Percentiles rank a stretch among this genome's conserved stretches.
Evolutionary conservation across 2,329 filamentous ascomycete genomes (phyloP).

Genomic region (Fusarium globosum): DNA sequence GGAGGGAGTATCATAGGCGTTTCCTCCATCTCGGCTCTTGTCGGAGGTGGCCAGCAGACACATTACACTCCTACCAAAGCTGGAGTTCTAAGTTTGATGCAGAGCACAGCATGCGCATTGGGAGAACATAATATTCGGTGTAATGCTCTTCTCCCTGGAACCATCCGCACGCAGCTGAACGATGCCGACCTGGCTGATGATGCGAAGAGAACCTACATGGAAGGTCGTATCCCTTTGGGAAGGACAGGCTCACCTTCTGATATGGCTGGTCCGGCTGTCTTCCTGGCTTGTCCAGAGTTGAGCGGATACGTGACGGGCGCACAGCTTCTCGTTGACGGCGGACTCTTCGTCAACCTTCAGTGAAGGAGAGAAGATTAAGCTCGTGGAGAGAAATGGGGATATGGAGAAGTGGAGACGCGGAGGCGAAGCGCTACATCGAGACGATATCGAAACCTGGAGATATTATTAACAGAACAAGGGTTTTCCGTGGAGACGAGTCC

Average conservation of each 20-base stretch:
- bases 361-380: conserved; percentile 52
- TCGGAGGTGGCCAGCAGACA: conserved; percentile 81
- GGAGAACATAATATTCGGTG: conserved; percentile 82
- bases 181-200: conserved; percentile 82
- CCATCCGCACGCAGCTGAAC: conserved; percentile 85
- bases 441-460: conserved; percentile 17
- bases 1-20: conserved; percentile 86
- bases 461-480: not conserved
- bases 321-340: conserved; percentile 87
- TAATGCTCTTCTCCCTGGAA: conserved; percentile 86
- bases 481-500: conserved; percentile 20
- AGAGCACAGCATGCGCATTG: conserved; percentile 82
- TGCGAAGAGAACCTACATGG: conserved; percentile 87
- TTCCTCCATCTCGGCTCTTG: conserved; percentile 77
- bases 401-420: conserved; percentile 24
- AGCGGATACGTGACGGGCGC: conserved; percentile 86
- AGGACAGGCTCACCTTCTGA: conserved; percentile 78
- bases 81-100: conserved; percentile 82
- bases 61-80: conserved; percentile 94
- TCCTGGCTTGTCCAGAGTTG: conserved; percentile 81
- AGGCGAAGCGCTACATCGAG: conserved; percentile 11
- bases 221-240: conserved; percentile 81
- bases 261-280: conserved; percentile 85
- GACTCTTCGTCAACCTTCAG: conserved; percentile 89
- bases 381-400: conserved; percentile 28